A percentile compares a stretch with the other conserved stretches of the same genome.
Evolutionary conservation across 2,329 filamentous ascomycete species (phyloP).

Genomic region (Fusarium sp.): DNA sequence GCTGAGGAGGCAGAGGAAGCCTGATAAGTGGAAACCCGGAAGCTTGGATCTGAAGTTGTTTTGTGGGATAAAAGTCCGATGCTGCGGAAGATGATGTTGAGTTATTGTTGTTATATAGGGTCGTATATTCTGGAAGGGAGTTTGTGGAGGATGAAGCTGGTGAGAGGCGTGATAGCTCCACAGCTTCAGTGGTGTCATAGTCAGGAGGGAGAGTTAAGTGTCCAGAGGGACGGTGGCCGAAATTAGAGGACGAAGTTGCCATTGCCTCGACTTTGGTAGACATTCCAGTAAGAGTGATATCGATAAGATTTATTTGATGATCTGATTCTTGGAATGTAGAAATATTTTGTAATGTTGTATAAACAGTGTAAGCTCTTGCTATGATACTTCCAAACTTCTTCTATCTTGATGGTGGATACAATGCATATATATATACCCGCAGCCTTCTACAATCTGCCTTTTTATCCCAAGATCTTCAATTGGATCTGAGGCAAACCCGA

Average conservation of each 20-base stretch:
- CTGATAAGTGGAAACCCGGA: conserved; percentile 58
- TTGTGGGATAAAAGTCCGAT: conserved; percentile 56
- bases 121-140: conserved; percentile 48
- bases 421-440: conserved; percentile 18
- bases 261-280: conserved; percentile 10
- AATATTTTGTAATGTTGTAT: background rate
- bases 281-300: background rate
- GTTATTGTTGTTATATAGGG: conserved; percentile 4
- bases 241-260: background rate
- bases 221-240: conserved; percentile 22
- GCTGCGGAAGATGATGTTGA: conserved; percentile 14
- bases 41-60: conserved; percentile 63
- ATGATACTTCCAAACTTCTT: background rate
- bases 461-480: background rate
- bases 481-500: conserved; percentile 23
- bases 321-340: background rate
- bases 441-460: background rate
- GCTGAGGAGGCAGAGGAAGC: conserved; percentile 55
- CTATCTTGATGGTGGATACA: background rate
- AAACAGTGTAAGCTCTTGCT: background rate
- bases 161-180: conserved; percentile 46
- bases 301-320: background rate
- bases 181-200: conserved; percentile 40
- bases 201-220: conserved; percentile 47
- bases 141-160: conserved; percentile 44